phyloP scores from a whole-genome alignment of 2,329 filamentous ascomycete genomes.

The Trichoderma simmonsii region DNA sequence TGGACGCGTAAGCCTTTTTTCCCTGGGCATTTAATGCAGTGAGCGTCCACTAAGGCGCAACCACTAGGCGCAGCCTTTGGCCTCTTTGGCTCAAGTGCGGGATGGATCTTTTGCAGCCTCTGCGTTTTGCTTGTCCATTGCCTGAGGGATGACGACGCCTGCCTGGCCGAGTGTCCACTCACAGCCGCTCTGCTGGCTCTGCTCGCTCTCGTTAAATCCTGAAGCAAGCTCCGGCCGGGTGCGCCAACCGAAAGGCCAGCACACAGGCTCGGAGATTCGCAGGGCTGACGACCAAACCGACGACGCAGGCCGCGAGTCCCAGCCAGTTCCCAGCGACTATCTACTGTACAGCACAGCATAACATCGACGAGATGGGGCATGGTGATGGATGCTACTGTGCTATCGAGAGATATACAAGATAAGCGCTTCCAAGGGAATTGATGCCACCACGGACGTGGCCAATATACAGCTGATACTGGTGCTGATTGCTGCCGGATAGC shows the following conservation, averaged over 20 bases:
- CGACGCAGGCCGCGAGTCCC: constrained; percentile 10
- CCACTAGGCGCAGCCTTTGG: constrained; percentile 13
- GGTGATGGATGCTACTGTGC: neutral
- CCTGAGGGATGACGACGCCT: constrained; percentile 33
- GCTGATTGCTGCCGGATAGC: neutral
- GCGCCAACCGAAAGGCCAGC: constrained; percentile 17
- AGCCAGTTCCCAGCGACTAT: neutral
- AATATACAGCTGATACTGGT: neutral
- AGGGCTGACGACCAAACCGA: constrained; percentile 25
- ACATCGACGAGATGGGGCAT: neutral
- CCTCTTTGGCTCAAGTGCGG: constrained; percentile 8
- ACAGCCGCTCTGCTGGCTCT: neutral
- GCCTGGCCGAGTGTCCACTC: neutral
- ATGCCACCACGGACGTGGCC: neutral
- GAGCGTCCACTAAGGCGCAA: constrained; percentile 11
- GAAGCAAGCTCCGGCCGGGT: neutral
- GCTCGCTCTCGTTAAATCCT: neutral
- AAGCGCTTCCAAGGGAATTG: neutral
- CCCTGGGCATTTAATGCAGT: constrained; percentile 9
- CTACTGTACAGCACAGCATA: neutral
- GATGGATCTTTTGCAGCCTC: constrained; percentile 16
- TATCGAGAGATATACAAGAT: neutral
- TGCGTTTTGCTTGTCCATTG: constrained; percentile 14
- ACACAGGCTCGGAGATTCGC: constrained; percentile 4
- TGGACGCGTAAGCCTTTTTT: constrained; percentile 32